Base-by-base conservation (phyloP, 192 early-diverging fungal species). In the Mortierella claussenii region DNA sequence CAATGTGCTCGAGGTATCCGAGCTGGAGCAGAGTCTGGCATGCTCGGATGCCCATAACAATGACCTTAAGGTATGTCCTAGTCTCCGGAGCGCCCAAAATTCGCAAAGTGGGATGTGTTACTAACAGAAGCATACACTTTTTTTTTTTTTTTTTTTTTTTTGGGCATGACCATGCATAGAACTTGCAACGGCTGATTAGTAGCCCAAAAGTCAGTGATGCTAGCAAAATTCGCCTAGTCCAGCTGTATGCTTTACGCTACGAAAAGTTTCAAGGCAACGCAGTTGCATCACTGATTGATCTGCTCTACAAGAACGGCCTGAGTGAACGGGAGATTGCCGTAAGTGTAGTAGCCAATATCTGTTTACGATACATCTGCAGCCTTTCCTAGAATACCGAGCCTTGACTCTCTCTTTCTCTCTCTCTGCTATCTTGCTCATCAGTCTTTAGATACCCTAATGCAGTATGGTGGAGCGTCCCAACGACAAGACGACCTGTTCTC, bases 21-120 rank as follows among this genome's bases (percentile, higher is more conserved):
- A 99, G 76, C 70, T 98, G 34, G 97, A 99, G 70, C 97, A 99
- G 82, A 94, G 90, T 69, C 60, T 99, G 53, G 97, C 97, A 8
- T 93, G 92, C 65, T 83, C 86, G 56, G 95, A 96, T 69, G 91
- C 91, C 55, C 96, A 98, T 66, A 86, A 80, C 50, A 87, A 70
- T 24, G 95, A 99, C 78, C 78, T 98, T 47, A 94, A 94, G 86
- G 90, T 64, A 18, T 20, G n/a, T 47, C 31, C n/a, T n/a, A n/a
- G n/a, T n/a, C n/a, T n/a, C n/a, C n/a, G n/a, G n/a, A n/a, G n/a
- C n/a, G n/a, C n/a, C n/a, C n/a, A n/a, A n/a, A n/a, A n/a, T n/a
- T n/a, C n/a, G n/a, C n/a, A n/a, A n/a, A n/a, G n/a, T n/a, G n/a
- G n/a, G n/a, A n/a, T n/a, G n/a, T n/a, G n/a, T n/a, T n/a, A n/a